A percentile compares a stretch with the other conserved stretches of the same genome.
phyloP scores from a whole-genome alignment of 306 rosid genomes.

The Prunus padus region DNA sequence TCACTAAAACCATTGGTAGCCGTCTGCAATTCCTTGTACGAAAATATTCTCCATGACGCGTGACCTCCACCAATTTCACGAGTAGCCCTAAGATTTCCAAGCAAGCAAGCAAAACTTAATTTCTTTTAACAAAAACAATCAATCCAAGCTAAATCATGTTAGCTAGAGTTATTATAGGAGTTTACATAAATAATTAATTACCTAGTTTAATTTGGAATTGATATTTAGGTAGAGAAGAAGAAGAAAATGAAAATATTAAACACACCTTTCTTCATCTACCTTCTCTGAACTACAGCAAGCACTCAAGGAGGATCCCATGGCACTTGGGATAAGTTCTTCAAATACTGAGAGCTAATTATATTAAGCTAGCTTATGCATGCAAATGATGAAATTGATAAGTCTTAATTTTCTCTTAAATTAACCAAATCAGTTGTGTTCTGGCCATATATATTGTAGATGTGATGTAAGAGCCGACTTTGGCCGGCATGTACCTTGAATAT shows the following conservation, averaged over 20 bases:
- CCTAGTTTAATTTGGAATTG: background rate
- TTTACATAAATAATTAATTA: background rate
- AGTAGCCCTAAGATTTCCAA: background rate
- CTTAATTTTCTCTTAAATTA: background rate
- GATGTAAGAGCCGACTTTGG: constrained; percentile 58
- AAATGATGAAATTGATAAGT: too few species aligned
- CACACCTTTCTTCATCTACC: constrained; percentile 66
- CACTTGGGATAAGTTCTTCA: background rate
- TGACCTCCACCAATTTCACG: constrained; percentile 28
- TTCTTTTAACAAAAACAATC: background rate
- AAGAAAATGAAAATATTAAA: background rate
- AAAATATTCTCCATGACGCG: constrained; percentile 76
- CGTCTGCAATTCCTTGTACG: constrained; percentile 74
- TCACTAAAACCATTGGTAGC: constrained; percentile 85
- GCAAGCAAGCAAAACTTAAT: background rate
- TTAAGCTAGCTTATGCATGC: background rate
- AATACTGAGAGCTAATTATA: constrained; percentile 3
- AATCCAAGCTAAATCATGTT: background rate
- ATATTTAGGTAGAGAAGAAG: background rate
- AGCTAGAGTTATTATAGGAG: background rate
- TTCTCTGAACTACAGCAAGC: constrained; percentile 58
- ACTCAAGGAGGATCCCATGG: constrained; percentile 69
- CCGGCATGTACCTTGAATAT: constrained; percentile 56
- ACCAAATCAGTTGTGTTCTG: constrained; percentile 1
- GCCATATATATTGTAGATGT: constrained; percentile 8